Base-by-base conservation (phyloP, 108 stramenopile species). In the Cafeteria roenbergensis region DNA sequence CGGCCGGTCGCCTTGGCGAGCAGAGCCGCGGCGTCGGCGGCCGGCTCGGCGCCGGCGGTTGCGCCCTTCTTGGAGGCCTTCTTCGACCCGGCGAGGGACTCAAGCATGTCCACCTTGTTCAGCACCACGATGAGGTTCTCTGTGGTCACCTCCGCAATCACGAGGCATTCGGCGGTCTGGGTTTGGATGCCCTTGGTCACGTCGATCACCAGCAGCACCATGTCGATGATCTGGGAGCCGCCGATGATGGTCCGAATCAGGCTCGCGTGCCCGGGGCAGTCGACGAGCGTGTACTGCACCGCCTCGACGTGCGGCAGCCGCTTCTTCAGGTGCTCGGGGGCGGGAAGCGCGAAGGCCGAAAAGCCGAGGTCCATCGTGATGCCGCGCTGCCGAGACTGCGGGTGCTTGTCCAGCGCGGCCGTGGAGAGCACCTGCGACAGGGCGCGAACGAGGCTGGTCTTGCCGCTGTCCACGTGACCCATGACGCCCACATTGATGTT, bases 351-450 rank as follows among this genome's bases (percentile, higher is more conserved):
- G 78, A 95, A 97, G 61, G 90, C 84, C 32, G 84, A 85, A 78
- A 98, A 95, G 0, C 97, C 97, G 60, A 99, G 77, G 80, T 99
- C 97, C 29, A 99, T 70, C 26, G 97, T 99, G 65, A 99, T 96
- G 27, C 97, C 94, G 36, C 97, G 83, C 62, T 90, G 80, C 53
- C 90, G 77, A 6, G 82, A 85, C 80, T 99, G 88, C 53, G 92
- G 90, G 29, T 87, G 80, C 78, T 95, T 95, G 77, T 99, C 97
- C 51, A 99, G 79, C 31, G 93, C 78, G n/a, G 97, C 97, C 20
- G 97, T 99, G 4, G 88, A 90, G 22, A 99, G 77, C 9, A 85
- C 61, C 0, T 93, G 95, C 34, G 85, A 86, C 48, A 99, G 75
- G 20, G 94, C 91, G 57, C 90, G 88, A 34, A 95, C 94, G 30